Base-by-base conservation (phyloP, 768 basidiomycete species). In the Lactifluus echinatus region DNA sequence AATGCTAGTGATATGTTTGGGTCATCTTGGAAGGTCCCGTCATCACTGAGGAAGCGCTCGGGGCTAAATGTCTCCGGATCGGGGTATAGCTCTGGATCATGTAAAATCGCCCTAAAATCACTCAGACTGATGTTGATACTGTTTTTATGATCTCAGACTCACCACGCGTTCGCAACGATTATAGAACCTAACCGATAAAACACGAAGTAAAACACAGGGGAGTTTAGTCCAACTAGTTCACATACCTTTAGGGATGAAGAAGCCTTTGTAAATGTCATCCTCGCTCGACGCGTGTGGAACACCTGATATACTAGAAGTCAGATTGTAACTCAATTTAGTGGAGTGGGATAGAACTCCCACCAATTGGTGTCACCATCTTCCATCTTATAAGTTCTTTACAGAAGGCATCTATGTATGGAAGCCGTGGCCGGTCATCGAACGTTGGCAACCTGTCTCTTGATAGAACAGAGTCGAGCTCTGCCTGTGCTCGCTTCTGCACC, bases 341-440 rank as follows among this genome's bases (percentile, higher is more conserved):
- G n/a, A n/a, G n/a, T 12, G 11, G 10, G 24, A 39, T 15, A 15
- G 11, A 36, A 5, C 14, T n/a, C 8, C 5, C 19, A 50, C 50
- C 50, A 36, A 50, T 10, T 4, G 48, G 56, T 10, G 42, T 17
- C 17, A 50, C 40, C 33, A 34, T n/a, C 6, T 36, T 28, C 69
- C 65, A 69, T 51, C 69, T 62, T 40, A 65, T 19, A 4, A 66
- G 15, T 46, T 70, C 70, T 31, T 63, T 66, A 23, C 65, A 50
- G 17, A 69, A 28, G 0, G 67, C 66, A 5, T 67, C 61, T 3
- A 68, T 31, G 52, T 67, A 70, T 5, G 69, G 66, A 33, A 71
- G 61, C 14, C 47, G 59, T 7, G 59, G 37, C 34, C 56, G 56
- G 45, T 71, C 69, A 2, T 57, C 55, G 4, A 57, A 49, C 0